Evolutionary conservation across 1,284 basidiomycete genomes (phyloP), one percentile per base, ranked within the genome.

Genomic region (Rhodotorula sp.): DNA sequence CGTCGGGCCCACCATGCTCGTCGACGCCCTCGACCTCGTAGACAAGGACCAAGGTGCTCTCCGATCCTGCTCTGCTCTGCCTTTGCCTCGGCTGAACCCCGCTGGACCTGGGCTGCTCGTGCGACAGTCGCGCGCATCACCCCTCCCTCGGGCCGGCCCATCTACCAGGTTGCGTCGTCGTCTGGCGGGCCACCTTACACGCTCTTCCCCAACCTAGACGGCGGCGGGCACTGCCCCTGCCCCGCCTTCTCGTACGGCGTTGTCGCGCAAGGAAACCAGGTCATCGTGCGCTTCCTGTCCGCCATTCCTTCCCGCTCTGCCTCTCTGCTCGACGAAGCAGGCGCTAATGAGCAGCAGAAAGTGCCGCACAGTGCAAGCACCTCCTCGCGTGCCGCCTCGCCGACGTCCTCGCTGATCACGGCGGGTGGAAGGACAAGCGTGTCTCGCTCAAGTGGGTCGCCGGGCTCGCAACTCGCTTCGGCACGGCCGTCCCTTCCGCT

Each of bases 1-100:
- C 27, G 53, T 67, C 61, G 63, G 66, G 0, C 54, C 60, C 4
- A 19, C 60, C 5, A 63, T 54, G 21, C 49, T 73, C 41, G 27
- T 64, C 44, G 71, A 73, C n/a, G 74, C 71, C 9, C 66, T 73
- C 42, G 71, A 75, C 48, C 61, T 75, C 41, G n/a, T 75, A 44
- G 74, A 75, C 55, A 61, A 62, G 7, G 59, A 61, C 41, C 27
- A 53, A 27, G 73, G 73, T 74, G 17, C 50, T 61, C 8, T 19
- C 17, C 10, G 4, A 19, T 34, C 34, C 21, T 9, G 21, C 45
- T n/a, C 9, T 7, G 13, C 27, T 45, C 34, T 34, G 34, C 34
- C 34, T 34, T 5, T 34, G 34, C 34, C 34, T 34, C 34, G 12
- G 17, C 48, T 34, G 16, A 17, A 8, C 8, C 7, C 13, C 19